phyloP scores from a whole-genome alignment of 495 filamentous ascomycete genomes.

The Lindgomyces ingoldianus region DNA sequence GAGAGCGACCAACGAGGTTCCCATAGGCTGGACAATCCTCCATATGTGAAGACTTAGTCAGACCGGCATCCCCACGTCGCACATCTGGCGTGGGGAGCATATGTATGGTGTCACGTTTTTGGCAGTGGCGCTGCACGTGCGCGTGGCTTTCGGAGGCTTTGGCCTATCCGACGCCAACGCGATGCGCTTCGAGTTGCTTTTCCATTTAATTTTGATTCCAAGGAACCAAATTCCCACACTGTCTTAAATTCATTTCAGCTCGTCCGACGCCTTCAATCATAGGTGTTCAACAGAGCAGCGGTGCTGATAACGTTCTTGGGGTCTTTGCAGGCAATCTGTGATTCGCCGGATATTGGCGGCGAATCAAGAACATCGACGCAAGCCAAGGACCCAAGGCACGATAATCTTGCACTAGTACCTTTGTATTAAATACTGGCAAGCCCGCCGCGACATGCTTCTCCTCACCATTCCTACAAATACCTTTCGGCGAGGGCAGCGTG shows the following conservation, averaged over 20 bases:
- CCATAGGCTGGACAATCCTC: not conserved
- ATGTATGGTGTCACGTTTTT: slow-evolving; percentile 1
- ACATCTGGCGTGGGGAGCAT: not conserved
- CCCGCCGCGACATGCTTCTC: slow-evolving; percentile 1
- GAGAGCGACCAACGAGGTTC: not conserved
- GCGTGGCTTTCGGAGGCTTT: not conserved
- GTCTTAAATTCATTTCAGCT: not conserved
- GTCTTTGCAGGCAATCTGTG: not conserved
- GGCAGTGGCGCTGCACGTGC: not conserved
- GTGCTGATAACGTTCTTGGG: not conserved
- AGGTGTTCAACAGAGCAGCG: not conserved
- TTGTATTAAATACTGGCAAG: slow-evolving; percentile 20
- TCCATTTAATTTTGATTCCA: not conserved
- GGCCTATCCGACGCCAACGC: not conserved
- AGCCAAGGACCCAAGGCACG: slow-evolving; percentile 15
- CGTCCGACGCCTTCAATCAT: not conserved
- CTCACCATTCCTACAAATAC: not conserved
- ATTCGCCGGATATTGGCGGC: slow-evolving; percentile 3
- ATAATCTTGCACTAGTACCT: slow-evolving; percentile 10
- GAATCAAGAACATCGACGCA: not conserved
- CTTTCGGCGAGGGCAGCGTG: not conserved
- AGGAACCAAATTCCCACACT: not conserved
- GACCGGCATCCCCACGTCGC: not conserved
- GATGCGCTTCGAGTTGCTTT: not conserved
- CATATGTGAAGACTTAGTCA: too few relatives aligned